phyloP scores from a whole-genome alignment of 2,329 filamentous ascomycete species.

The Epichloe uncinata region DNA sequence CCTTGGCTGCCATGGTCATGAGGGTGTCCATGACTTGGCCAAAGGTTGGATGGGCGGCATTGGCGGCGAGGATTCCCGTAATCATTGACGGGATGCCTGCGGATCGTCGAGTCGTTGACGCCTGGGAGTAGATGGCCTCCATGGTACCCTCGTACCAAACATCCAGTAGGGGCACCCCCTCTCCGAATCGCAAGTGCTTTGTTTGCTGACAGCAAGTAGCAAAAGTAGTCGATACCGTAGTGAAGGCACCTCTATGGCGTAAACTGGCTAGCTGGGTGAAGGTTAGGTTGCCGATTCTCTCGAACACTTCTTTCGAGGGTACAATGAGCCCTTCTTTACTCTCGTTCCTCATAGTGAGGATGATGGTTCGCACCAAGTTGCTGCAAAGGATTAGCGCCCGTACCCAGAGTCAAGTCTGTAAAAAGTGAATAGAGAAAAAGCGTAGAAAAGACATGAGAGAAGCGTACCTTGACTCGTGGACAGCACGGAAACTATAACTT shows the following conservation, averaged over 20 bases:
- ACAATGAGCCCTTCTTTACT: slow-evolving; percentile 30
- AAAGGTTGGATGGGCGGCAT: slow-evolving; percentile 46
- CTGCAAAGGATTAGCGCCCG: slow-evolving; percentile 28
- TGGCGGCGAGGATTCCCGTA: slow-evolving; percentile 63
- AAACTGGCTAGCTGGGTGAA: slow-evolving; percentile 74
- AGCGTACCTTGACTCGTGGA: slow-evolving; percentile 80
- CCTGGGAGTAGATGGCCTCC: slow-evolving; percentile 58
- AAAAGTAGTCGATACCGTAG: slow-evolving; percentile 83
- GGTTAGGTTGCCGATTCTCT: slow-evolving; percentile 55
- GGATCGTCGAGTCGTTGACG: slow-evolving; percentile 76
- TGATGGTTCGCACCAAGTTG: slow-evolving; percentile 53
- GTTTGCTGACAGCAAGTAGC: slow-evolving; percentile 59
- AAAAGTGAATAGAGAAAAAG: background rate
- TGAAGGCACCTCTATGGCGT: slow-evolving; percentile 84
- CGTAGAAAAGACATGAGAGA: background rate
- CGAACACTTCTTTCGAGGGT: slow-evolving; percentile 42
- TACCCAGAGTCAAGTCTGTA: background rate
- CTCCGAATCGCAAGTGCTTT: slow-evolving; percentile 28
- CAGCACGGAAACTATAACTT: slow-evolving; percentile 86
- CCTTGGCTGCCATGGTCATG: slow-evolving; percentile 41
- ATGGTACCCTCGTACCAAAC: slow-evolving; percentile 64
- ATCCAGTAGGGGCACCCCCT: slow-evolving; percentile 36
- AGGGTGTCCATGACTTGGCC: slow-evolving; percentile 50
- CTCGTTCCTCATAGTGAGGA: slow-evolving; percentile 38
- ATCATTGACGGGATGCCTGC: slow-evolving; percentile 84